Conservation (phyloP, 495 filamentous ascomycete genomes). For the Xylaria grammica region DNA sequence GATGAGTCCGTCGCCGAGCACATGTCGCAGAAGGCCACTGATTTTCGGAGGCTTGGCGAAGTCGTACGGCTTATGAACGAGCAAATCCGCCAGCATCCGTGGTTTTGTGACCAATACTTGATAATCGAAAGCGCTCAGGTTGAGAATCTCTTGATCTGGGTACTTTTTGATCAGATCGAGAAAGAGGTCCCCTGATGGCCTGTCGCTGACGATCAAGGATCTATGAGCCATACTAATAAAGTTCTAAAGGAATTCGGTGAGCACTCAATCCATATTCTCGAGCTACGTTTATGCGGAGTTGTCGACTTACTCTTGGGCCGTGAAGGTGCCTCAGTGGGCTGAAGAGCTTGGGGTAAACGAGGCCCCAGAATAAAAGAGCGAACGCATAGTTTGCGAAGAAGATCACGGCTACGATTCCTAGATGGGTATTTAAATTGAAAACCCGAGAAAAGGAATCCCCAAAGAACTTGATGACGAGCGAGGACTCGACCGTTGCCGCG, state of each 20-base stretch:
- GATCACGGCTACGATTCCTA: constrained; percentile 16
- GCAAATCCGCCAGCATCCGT: constrained; percentile 62
- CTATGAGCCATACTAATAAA: constrained; percentile 22
- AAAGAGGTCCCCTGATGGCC: constrained; percentile 51
- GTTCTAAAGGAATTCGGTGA: background rate
- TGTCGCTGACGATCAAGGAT: constrained; percentile 11
- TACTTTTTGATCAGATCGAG: constrained; percentile 46
- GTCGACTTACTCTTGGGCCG: constrained; percentile 49
- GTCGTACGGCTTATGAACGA: constrained; percentile 68
- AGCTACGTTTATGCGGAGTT: background rate
- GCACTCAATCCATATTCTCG: background rate
- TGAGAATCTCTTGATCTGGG: constrained; percentile 63
- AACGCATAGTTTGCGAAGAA: constrained; percentile 29
- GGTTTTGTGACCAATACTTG: constrained; percentile 63
- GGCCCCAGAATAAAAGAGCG: constrained; percentile 43
- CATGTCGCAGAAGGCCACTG: constrained; percentile 53
- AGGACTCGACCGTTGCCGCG: constrained; percentile 22
- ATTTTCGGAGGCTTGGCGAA: constrained; percentile 70
- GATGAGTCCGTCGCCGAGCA: constrained; percentile 72
- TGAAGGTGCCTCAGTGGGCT: constrained; percentile 62
- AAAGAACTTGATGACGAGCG: constrained; percentile 22
- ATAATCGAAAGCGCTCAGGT: constrained; percentile 75
- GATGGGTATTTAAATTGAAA: background rate
- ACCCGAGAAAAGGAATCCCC: constrained; percentile 7
- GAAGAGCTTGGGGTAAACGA: constrained; percentile 63